These are phyloP conservation scores for Erythrobasidium yunnanense DNA, from an alignment of 768 basidiomycete genomes.

Conservation along the genomic window DNA sequence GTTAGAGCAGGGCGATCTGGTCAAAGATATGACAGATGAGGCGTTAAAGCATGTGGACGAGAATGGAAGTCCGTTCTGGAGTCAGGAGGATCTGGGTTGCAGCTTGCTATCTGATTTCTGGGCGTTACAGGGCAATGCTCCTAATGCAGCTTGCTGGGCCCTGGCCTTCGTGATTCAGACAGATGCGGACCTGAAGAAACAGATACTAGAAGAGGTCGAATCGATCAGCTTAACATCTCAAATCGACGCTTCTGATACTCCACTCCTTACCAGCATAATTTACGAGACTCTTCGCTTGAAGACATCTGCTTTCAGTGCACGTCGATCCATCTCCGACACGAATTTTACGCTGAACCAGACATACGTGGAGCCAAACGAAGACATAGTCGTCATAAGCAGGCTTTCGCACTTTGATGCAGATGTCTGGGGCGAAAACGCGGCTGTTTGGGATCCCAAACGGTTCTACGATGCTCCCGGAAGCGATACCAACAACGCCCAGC, in stretches of 20 bases:
- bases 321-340: not conserved
- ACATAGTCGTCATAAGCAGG: conserved; percentile 23
- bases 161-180: conserved; percentile 29
- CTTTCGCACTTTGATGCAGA: conserved; percentile 20
- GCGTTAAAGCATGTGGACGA: not conserved
- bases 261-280: conserved; percentile 28
- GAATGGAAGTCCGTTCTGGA: conserved; percentile 1
- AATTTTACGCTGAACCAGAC: not conserved
- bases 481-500: not conserved
- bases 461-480: conserved; percentile 10
- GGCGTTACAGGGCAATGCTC: conserved; percentile 31
- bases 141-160: conserved; percentile 21
- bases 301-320: conserved; percentile 27
- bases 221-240: not conserved
- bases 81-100: not conserved
- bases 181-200: not conserved
- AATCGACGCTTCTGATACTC: conserved; percentile 1
- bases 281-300: conserved; percentile 31
- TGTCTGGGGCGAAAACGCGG: conserved; percentile 10
- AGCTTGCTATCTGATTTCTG: conserved; percentile 24
- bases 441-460: conserved; percentile 27
- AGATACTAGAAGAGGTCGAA: conserved; percentile 25
- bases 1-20: conserved; percentile 28
- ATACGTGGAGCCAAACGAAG: not conserved
- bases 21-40: conserved; percentile 27